These are phyloP conservation scores for Scedosporium dehoogii DNA, from an alignment of 2,329 filamentous ascomycete genomes.

Conservation along the genomic window DNA sequence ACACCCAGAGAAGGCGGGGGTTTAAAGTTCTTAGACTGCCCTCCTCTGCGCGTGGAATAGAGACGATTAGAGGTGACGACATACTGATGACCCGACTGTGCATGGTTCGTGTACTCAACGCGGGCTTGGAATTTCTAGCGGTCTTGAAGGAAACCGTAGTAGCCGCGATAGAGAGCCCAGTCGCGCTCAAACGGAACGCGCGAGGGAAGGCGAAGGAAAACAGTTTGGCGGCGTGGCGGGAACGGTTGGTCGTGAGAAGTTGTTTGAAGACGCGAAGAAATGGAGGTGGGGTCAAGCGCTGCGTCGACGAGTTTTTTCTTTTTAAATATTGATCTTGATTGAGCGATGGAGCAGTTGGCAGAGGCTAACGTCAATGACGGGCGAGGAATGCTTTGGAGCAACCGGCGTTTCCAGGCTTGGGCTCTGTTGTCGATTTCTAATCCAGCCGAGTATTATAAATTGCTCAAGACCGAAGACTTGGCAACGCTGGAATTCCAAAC, in stretches of 20 bases:
- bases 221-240: conserved; percentile 61
- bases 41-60: not conserved
- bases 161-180: conserved; percentile 63
- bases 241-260: not conserved
- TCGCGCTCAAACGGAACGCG: conserved; percentile 63
- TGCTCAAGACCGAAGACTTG: too few relatives aligned
- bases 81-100: conserved; percentile 86
- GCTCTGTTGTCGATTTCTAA: too few relatives aligned
- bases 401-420: too few relatives aligned
- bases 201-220: conserved; percentile 76
- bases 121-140: conserved; percentile 25
- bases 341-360: too few relatives aligned
- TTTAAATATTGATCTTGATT: too few relatives aligned
- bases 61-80: conserved; percentile 24
- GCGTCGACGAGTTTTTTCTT: not conserved
- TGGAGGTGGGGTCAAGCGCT: not conserved
- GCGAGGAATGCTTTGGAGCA: too few relatives aligned
- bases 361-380: too few relatives aligned
- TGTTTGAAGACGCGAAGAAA: not conserved
- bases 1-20: not conserved
- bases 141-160: conserved; percentile 51
- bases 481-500: too few relatives aligned
- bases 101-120: conserved; percentile 53
- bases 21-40: not conserved
- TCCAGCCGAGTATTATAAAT: too few relatives aligned